Base-by-base conservation (phyloP, 2,329 filamentous ascomycete species). In the Samsoniella hepiali region DNA sequence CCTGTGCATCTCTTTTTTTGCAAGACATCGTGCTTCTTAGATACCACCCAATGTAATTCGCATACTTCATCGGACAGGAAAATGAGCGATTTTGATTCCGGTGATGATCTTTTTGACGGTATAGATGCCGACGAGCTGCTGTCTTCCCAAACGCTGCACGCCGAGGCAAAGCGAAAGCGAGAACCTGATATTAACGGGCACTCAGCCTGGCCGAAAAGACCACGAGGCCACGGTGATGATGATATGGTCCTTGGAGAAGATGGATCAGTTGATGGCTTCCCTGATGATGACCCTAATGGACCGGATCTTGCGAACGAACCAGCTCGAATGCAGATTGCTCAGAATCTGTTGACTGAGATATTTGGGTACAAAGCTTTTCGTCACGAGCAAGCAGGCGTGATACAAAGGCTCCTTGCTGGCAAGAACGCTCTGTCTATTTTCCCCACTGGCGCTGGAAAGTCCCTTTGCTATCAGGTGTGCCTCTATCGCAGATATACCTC, bases 391-490 rank as follows among this genome's bases (percentile, higher is more conserved):
- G 74, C 77, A 34, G 74, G 69, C 0, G 78, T 77, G 15, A 81
- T 82, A 32, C 61, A 67, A 7, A 65, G 72, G 3, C 70, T 78
- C 9, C 68, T 82, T 2, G 61, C 57, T 7, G 79, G 78, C 0
- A 67, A 79, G 11, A 82, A 78, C 63, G 68, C 75, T 0, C 73
- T 82, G 0, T 77, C 77, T 5, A 68, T 82, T 27, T 82, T 82
- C 60, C 80, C 80, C 3, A 82, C 80, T 0, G 79, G 79, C 1
- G 80, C 78, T 15, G 80, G 80, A n/a, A 82, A 82, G 65, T 81
- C 79, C 0, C 72, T 82, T 5, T 82, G 80, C 60, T 82, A 81
- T 54, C 80, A 81, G 71, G 79, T 79, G 27, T 51, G 70, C 58
- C n/a, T 1, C 5, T n/a, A 22, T 22, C 22, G 55, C 40, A 45